phyloP scores from a whole-genome alignment of 805 yeast species.

The Metschnikowia chrysomelidarum region DNA sequence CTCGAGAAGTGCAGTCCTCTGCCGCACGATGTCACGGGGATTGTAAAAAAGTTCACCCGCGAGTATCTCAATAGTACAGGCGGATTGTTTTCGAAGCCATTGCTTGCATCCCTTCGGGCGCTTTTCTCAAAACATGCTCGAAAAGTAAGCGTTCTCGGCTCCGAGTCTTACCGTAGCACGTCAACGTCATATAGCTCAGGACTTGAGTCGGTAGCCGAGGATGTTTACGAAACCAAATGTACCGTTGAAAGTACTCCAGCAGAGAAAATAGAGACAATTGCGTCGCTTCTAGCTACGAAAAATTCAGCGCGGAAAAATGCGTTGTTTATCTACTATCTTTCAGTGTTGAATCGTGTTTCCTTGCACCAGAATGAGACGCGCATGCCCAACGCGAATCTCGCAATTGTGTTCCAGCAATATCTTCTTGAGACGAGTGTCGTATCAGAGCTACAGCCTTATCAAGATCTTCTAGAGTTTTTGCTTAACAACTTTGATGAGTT shows the following conservation, averaged over 20 bases:
- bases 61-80: constrained; percentile 16
- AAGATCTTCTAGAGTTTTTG: constrained; percentile 16
- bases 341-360: constrained; percentile 18
- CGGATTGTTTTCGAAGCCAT: constrained; percentile 12
- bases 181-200: constrained; percentile 12
- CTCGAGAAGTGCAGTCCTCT: constrained; percentile 16
- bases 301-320: constrained; percentile 18
- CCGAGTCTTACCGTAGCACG: constrained; percentile 12
- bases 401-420: constrained; percentile 35
- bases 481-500: constrained; percentile 18
- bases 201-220: constrained; percentile 10
- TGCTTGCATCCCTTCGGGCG: constrained; percentile 9
- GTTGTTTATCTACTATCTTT: constrained; percentile 21
- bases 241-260: constrained; percentile 5
- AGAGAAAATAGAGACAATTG: constrained; percentile 14
- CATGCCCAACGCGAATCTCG: constrained; percentile 27
- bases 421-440: constrained; percentile 20
- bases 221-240: constrained; percentile 8
- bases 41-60: constrained; percentile 24
- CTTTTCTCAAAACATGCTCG: constrained; percentile 7
- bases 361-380: constrained; percentile 22
- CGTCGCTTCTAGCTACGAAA: constrained; percentile 13
- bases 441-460: constrained; percentile 14
- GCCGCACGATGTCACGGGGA: constrained; percentile 30
- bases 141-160: constrained; percentile 7